Evolutionary conservation across 768 basidiomycete species (phyloP), one percentile per base, ranked within the genome.

Genomic region (Omphalotus guepiniiformis): DNA sequence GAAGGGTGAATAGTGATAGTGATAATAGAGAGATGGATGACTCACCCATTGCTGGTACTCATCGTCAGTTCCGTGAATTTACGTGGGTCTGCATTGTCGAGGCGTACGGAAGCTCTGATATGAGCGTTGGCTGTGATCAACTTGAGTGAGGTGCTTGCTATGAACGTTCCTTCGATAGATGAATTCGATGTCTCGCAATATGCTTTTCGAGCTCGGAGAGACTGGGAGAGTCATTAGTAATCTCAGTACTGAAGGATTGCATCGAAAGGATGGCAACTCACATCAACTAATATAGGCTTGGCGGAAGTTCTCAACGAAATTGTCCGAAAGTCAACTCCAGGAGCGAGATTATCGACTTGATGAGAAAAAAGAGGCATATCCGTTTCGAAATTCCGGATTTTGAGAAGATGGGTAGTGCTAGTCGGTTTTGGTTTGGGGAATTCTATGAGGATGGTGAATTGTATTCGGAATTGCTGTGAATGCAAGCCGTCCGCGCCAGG

Each of bases 301-400:
- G 36, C 38, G 7, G 12, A 6, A 15, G 16, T 39, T 38, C 45
- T 21, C 5, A 47, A 26, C 9, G 45, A 47, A n/a, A 47, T 38
- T 8, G 45, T 37, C 18, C 45, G 45, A 21, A 47, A 47, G 26
- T 37, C 22, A 7, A 47, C 18, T 4, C 34, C 27, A 16, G 45
- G 21, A 26, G 35, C 22, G 11, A 47, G 45, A n/a, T 47, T 47
- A 21, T 47, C 45, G 26, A 38, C 19, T 25, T 37, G 45, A 16
- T 47, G 45, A n/a, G 45, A 36, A 18, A 38, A 47, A 26, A 38
- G 13, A 12, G 34, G 34, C 35, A 47, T 23, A 15, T 47, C 45
- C 9, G 45, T 47, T 26, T 38, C 45, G 18, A 47, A 47, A 18
- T 38, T 38, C 13, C 28, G 22, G 35, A 47, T 4, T 28, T 47